Base-by-base conservation (phyloP, 2,329 filamentous ascomycete genomes). In the Colletotrichum lini region DNA sequence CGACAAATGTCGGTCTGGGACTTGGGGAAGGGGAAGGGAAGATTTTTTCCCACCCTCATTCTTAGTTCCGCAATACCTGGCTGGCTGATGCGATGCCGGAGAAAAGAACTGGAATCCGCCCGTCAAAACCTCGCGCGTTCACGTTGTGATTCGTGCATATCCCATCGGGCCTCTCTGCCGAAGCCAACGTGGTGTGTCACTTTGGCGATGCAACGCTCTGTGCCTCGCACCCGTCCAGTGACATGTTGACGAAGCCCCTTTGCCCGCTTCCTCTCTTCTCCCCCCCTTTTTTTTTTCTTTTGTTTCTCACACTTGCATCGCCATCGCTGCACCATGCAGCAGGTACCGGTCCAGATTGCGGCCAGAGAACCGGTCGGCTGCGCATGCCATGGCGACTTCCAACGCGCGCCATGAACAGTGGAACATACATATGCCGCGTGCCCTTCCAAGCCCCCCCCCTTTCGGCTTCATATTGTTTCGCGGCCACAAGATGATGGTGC, bases 91-190 rank as follows among this genome's bases (percentile, higher is more conserved):
- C 64, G 35, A 23, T 26, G 59, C 58, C 64, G 68, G 70, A 56
- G 58, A 56, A 58, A 57, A 49, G 44, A 50, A 63, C 40, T 45
- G 66, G 61, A 45, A 52, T 42, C 42, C 40, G 59, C 49, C 58
- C 54, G 54, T 40, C 59, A 52, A 50, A 35, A 12, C 59, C 59
- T 50, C 45, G 53, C 62, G 50, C 63, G 26, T 44, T n/a, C 53
- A 57, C 52, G 61, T 71, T 65, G 59, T 72, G 71, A 74, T 74
- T 74, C 67, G 73, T 67, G 60, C 60, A 52, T 35, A 35, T 49
- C 62, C 47, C 53, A 49, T 45, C 52, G 63, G 70, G 58, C 49
- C 47, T 73, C 47, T 73, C 67, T 67, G 62, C 40, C 63, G 54
- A 35, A 70, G 40, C 61, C 63, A 65, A 54, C 49, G 38, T 54